These are phyloP conservation scores for Suillus discolor DNA, from an alignment of 768 basidiomycete species.

Conservation along the genomic window DNA sequence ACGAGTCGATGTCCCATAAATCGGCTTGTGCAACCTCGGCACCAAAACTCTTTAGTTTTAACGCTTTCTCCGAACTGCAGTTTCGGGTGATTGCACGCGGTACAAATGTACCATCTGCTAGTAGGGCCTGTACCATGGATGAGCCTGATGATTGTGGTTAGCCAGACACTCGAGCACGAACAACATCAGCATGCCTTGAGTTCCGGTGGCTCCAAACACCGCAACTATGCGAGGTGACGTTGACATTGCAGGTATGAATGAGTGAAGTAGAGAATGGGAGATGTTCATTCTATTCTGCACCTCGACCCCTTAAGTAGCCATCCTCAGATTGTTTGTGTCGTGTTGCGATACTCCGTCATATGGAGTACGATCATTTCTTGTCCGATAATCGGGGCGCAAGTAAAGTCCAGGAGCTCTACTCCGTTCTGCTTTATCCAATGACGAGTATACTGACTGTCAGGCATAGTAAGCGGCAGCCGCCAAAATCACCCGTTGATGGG, in stretches of 20 bases:
- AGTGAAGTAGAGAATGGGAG: not conserved
- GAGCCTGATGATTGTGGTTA: conserved; percentile 20
- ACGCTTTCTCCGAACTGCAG: conserved; percentile 25
- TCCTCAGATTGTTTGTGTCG: not conserved
- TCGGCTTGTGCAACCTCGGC: conserved; percentile 27
- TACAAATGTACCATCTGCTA: conserved; percentile 36
- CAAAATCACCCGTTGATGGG: not conserved
- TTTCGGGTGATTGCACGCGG: conserved; percentile 38
- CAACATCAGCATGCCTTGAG: conserved; percentile 26
- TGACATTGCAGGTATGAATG: conserved; percentile 16
- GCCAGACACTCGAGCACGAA: not conserved
- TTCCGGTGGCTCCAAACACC: conserved; percentile 40
- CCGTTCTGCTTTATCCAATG: not conserved
- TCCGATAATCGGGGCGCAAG: not conserved
- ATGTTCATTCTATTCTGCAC: not conserved
- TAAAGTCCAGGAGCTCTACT: not conserved
- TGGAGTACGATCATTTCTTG: not conserved
- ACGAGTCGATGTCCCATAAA: conserved; percentile 25
- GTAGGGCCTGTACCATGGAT: conserved; percentile 29
- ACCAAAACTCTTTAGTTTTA: conserved; percentile 24
- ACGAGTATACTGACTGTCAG: not conserved
- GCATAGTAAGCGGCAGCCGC: not conserved
- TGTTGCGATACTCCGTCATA: not conserved
- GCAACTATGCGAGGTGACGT: conserved; percentile 28
- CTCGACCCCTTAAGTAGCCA: conserved; percentile 7